Evolutionary conservation across 495 filamentous ascomycete genomes (phyloP), one percentile per base, ranked within the genome.

Genomic region (Tuber magnatum): DNA sequence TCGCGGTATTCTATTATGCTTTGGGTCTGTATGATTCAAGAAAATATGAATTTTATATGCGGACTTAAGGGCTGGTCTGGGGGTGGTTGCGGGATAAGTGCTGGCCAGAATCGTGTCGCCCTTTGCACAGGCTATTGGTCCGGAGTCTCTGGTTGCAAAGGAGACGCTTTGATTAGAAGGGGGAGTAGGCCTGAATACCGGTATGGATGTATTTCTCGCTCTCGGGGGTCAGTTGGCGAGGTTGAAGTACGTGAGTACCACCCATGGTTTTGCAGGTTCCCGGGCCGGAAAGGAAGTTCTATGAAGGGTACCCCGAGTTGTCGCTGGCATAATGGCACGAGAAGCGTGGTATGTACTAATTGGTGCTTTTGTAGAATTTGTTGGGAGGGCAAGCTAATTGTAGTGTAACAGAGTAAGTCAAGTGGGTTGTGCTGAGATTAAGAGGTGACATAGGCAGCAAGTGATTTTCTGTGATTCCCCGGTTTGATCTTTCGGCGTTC

Each of bases 71-170:
- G 10, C 8, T 86, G 86, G 84, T 76, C 86, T 9, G 87, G 84
- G 84, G 85, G n/a, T n/a, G n/a, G n/a, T n/a, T n/a, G n/a, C n/a
- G n/a, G n/a, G n/a, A 86, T 76, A 77, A 83, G 42, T 82, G 85
- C 39, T 89, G 86, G 87, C 87, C 87, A 10, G 87, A 89, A 75
- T 71, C 89, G 71, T 87, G 88, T 74, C 87, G 88, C 78, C 88
- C 87, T 0, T 89, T 89, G 82, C 87, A 2, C 85, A 87, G 32
- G 88, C 87, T 68, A 88, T 89, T 74, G 87, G 89, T 81, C 87
- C 87, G 6, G 84, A 86, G 41, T 70, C 89, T 75, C 86, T 86
- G 1, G 83, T 80, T 24, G 87, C 88, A 2, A 85, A 85, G 44
- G 85, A 87, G 79, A 88, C 88, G 86, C 84, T 87, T 71, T 88